Conservation (phyloP, 2,329 filamentous ascomycete species). For the Paraconiothyrium brasiliense region DNA sequence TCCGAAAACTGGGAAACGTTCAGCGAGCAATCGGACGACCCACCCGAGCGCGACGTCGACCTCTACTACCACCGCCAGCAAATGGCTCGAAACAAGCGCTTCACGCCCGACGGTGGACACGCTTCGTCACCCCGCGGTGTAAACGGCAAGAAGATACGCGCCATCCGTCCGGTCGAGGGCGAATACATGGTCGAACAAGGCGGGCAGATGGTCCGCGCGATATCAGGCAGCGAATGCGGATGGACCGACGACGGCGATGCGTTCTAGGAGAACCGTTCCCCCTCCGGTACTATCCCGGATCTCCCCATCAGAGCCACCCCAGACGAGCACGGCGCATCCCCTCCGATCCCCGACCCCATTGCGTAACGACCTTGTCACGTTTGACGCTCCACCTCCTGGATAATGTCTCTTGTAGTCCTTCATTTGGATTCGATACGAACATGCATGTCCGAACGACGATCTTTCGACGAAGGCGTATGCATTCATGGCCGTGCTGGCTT, state of each 20-base stretch:
- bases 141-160: constrained; percentile 50
- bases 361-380: constrained; percentile 4
- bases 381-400: constrained; percentile 6
- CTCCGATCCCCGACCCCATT: background rate
- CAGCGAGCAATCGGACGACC: constrained; percentile 79
- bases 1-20: constrained; percentile 99
- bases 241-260: constrained; percentile 62
- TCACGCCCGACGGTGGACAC: constrained; percentile 52
- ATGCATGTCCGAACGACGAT: background rate
- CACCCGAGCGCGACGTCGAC: constrained; percentile 73
- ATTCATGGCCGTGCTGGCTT: background rate
- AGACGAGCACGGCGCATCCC: background rate
- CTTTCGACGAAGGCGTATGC: background rate
- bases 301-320: background rate
- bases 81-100: constrained; percentile 73
- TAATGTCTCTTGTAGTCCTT: background rate
- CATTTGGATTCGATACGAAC: background rate
- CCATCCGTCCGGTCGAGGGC: constrained; percentile 58
- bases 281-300: background rate
- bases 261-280: constrained; percentile 27
- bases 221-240: constrained; percentile 61
- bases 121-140: constrained; percentile 43
- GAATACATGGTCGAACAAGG: constrained; percentile 52
- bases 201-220: constrained; percentile 55
- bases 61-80: constrained; percentile 80